These are phyloP conservation scores for Sindora glabra DNA, from an alignment of 306 rosid species.

Conservation along the genomic window DNA sequence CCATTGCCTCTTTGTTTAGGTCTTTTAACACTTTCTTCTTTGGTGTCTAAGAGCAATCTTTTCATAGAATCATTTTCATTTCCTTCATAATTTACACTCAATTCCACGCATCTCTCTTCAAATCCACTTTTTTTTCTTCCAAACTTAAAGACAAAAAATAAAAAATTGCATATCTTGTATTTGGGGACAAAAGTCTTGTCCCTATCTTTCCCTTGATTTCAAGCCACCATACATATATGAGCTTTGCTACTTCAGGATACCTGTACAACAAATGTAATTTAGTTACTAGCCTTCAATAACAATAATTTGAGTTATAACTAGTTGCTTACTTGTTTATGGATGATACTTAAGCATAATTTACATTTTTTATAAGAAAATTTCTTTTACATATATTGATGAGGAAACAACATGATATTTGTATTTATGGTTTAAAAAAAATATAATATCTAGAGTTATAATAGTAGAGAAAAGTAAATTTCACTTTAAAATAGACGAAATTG, in stretches of 20 bases:
- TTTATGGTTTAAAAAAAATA: no score
- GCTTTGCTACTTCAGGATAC: conserved; percentile 22
- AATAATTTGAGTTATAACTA: no score
- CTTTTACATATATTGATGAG: no score
- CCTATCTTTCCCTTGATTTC: conserved; percentile 14
- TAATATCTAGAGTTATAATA: no score
- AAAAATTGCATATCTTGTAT: conserved; percentile 22
- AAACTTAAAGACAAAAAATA: conserved; percentile 18
- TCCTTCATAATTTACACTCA: background rate
- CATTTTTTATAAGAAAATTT: no score
- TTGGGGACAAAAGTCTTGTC: conserved; percentile 7
- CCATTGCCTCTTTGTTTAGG: background rate
- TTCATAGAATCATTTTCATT: background rate
- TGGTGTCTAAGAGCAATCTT: background rate
- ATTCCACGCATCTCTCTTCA: background rate
- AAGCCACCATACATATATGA: background rate
- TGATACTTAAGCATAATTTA: no score
- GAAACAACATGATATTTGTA: no score
- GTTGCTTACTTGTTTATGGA: no score
- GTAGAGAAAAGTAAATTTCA: no score
- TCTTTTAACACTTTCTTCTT: background rate
- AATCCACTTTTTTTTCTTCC: background rate
- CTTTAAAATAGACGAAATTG: no score
- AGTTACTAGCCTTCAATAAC: no score
- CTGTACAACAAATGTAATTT: background rate